Evolutionary conservation across 2,329 filamentous ascomycete genomes (phyloP).

Genomic region (Phoma sp.): DNA sequence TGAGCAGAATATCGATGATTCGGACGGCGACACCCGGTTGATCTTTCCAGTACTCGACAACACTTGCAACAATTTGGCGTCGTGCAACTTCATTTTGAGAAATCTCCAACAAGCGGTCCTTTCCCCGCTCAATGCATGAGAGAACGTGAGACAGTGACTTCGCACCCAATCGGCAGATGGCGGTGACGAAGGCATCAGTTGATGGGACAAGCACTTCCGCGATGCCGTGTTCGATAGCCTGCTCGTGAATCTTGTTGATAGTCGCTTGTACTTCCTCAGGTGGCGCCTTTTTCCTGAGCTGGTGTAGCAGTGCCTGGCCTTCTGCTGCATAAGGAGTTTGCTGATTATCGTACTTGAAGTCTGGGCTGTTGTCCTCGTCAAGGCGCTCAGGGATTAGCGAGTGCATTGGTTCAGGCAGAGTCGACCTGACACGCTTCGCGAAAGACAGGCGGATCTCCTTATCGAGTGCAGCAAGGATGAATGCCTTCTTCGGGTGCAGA

Average conservation of each 20-base stretch:
- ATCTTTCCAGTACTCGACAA: constrained; percentile 91
- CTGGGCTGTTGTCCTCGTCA: constrained; percentile 91
- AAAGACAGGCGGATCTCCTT: constrained; percentile 98
- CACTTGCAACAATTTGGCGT: constrained; percentile 86
- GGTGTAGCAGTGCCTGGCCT: constrained; percentile 79
- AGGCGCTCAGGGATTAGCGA: constrained; percentile 82
- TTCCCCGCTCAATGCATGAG: constrained; percentile 93
- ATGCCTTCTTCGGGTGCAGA: constrained; percentile 88
- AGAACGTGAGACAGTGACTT: constrained; percentile 97
- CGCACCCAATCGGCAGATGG: constrained; percentile 90
- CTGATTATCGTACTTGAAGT: constrained; percentile 86
- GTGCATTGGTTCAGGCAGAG: constrained; percentile 84
- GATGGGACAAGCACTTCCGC: constrained; percentile 81
- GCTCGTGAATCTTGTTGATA: constrained; percentile 81
- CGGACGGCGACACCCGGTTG: constrained; percentile 91
- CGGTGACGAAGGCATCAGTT: constrained; percentile 92
- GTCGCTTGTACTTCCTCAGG: constrained; percentile 87
- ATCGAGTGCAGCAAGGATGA: constrained; percentile 88
- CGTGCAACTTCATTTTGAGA: constrained; percentile 76
- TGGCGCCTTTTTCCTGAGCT: constrained; percentile 83
- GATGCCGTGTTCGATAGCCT: constrained; percentile 73
- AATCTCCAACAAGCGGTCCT: constrained; percentile 83
- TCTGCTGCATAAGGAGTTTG: constrained; percentile 83
- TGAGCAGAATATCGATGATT: constrained; percentile 95
- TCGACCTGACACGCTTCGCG: constrained; percentile 93